phyloP scores from a whole-genome alignment of 1,284 basidiomycete genomes.

The Peniophora sp. region DNA sequence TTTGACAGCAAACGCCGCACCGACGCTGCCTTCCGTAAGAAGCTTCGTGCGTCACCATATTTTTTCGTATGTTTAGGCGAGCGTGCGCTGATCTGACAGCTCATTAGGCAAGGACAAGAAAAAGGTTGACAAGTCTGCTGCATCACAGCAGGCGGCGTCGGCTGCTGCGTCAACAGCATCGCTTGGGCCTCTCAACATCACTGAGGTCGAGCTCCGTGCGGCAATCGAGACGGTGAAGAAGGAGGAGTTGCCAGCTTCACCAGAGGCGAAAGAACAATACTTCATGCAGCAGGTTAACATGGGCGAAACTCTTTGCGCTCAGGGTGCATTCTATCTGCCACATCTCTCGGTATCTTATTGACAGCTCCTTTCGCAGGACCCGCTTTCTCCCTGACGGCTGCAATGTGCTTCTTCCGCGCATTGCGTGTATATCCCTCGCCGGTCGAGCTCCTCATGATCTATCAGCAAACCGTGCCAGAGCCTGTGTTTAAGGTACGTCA shows the following conservation, averaged over 20 bases:
- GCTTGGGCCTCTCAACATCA: slow-evolving; percentile 19
- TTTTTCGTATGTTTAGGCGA: slow-evolving; percentile 3
- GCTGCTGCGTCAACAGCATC: slow-evolving; percentile 20
- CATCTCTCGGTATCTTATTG: neutral
- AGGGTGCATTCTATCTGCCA: slow-evolving; percentile 46
- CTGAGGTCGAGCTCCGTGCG: slow-evolving; percentile 46
- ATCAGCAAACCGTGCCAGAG: slow-evolving; percentile 86
- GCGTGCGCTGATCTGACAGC: slow-evolving; percentile 6
- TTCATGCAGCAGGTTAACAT: slow-evolving; percentile 87
- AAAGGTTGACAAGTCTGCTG: slow-evolving; percentile 73
- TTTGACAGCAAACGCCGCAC: slow-evolving; percentile 95
- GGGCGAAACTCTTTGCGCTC: slow-evolving; percentile 78
- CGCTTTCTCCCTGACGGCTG: slow-evolving; percentile 69
- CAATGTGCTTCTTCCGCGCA: slow-evolving; percentile 88
- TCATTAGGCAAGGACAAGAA: slow-evolving; percentile 82
- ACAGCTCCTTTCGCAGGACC: slow-evolving; percentile 45
- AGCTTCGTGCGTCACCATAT: slow-evolving; percentile 60
- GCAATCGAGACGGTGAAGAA: slow-evolving; percentile 56
- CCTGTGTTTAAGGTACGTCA: slow-evolving; percentile 72
- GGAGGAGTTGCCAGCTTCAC: slow-evolving; percentile 58
- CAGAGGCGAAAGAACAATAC: slow-evolving; percentile 77
- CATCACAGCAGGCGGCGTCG: slow-evolving; percentile 46
- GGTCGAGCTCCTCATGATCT: slow-evolving; percentile 87
- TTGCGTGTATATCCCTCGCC: slow-evolving; percentile 92
- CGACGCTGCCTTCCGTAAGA: slow-evolving; percentile 83